These are phyloP conservation scores for Wickerhamomyces alni DNA, from an alignment of 805 yeast species.

Conservation along the genomic window DNA sequence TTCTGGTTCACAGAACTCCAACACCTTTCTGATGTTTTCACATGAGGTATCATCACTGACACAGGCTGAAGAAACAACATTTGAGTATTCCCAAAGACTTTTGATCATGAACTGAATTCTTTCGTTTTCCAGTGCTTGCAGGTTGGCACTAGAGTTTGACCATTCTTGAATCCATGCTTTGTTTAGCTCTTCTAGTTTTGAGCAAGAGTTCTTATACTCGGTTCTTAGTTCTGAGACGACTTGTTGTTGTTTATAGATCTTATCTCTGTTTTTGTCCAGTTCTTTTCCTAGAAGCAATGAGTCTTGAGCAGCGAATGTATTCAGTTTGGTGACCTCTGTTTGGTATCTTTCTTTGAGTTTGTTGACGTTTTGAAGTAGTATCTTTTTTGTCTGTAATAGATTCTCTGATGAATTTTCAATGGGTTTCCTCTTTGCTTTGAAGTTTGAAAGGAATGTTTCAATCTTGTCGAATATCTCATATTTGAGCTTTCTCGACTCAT, in stretches of 20 bases:
- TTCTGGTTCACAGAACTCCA: conserved; percentile 63
- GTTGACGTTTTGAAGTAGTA: conserved; percentile 31
- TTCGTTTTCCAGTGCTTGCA: conserved; percentile 67
- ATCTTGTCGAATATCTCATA: conserved; percentile 49
- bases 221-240: conserved; percentile 37
- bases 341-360: conserved; percentile 44
- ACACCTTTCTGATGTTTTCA: conserved; percentile 58
- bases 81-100: conserved; percentile 74
- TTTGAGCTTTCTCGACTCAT: conserved; percentile 43
- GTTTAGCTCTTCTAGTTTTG: conserved; percentile 47
- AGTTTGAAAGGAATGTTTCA: conserved; percentile 42
- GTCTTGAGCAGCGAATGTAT: conserved; percentile 53
- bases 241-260: conserved; percentile 43
- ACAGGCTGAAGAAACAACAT: conserved; percentile 67
- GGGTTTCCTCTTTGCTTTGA: conserved; percentile 48
- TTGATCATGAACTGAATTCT: conserved; percentile 63
- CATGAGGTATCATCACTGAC: conserved; percentile 74
- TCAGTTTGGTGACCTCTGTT: conserved; percentile 50
- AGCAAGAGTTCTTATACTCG: conserved; percentile 52
- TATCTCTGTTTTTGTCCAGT: conserved; percentile 51
- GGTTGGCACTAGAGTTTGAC: conserved; percentile 53
- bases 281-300: conserved; percentile 72
- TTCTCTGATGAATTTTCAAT: conserved; percentile 53
- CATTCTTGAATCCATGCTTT: conserved; percentile 70
- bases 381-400: conserved; percentile 41